These are phyloP conservation scores for Sporopachydermia cereana DNA, from an alignment of 1,139 yeast genomes.

Conservation along the genomic window DNA sequence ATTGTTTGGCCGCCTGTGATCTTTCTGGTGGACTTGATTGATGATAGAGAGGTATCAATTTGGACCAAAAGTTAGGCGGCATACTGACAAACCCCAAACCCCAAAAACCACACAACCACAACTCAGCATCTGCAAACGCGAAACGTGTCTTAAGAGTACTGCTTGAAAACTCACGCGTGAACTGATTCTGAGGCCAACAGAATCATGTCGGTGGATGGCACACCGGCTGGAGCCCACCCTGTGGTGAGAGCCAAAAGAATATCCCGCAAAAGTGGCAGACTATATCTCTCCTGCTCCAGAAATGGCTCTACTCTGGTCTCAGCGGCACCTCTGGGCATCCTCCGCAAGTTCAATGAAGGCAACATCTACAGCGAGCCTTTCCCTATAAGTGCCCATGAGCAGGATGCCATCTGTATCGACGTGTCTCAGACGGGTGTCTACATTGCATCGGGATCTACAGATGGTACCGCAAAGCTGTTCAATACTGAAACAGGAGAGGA, in stretches of 20 bases:
- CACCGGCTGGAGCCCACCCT: neutral
- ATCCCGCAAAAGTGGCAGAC: neutral
- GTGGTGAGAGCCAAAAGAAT: neutral
- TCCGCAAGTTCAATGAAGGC: neutral
- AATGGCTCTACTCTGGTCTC: neutral
- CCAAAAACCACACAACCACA: no score
- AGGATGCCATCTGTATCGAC: neutral
- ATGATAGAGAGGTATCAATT: no score
- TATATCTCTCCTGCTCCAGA: neutral
- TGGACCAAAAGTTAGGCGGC: no score
- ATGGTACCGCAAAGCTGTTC: conserved; percentile 25
- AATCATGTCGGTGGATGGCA: conserved; percentile 1
- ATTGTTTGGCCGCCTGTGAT: no score
- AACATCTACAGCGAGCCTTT: conserved; percentile 2
- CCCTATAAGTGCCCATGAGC: neutral
- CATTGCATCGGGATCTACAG: conserved; percentile 26
- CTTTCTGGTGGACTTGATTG: no score
- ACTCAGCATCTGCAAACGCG: no score
- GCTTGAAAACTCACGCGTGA: neutral
- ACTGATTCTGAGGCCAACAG: neutral
- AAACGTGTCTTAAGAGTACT: no score
- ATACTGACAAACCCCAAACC: no score
- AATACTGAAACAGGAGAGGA: conserved; percentile 17
- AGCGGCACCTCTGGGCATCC: conserved; percentile 1
- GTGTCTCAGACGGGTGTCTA: conserved; percentile 6